These are phyloP conservation scores for Solanum sejunctum DNA, from an alignment of 257 asterid species.

Conservation along the genomic window DNA sequence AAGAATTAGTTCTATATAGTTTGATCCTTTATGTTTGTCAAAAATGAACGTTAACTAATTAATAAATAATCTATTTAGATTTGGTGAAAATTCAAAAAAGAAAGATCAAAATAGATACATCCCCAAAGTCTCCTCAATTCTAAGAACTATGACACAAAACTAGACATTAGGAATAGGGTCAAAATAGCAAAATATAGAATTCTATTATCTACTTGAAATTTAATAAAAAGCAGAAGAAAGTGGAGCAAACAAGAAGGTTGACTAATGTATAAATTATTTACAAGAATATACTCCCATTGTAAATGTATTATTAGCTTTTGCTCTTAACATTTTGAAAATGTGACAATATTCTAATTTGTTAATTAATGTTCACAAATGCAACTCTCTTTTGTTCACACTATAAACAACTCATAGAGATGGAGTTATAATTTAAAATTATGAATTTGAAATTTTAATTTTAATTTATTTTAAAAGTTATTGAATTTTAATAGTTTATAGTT, in stretches of 20 bases:
- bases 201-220: neutral
- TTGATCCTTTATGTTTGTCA: neutral
- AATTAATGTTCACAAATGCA: neutral
- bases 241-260: slow-evolving; percentile 44
- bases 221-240: slow-evolving; percentile 15
- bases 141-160: neutral
- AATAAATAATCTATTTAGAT: neutral
- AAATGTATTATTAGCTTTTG: neutral
- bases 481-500: too few relatives aligned
- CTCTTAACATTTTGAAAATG: neutral
- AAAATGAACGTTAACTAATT: neutral
- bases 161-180: too few relatives aligned
- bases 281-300: neutral
- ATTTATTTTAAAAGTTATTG: too few relatives aligned
- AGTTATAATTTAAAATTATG: too few relatives aligned
- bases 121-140: neutral
- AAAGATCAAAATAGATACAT: neutral
- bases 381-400: neutral
- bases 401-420: neutral
- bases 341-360: neutral
- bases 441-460: too few relatives aligned
- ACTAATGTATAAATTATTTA: slow-evolving; percentile 15
- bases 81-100: neutral
- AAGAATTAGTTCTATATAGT: too few relatives aligned
- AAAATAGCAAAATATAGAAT: neutral